phyloP scores from a whole-genome alignment of 495 filamentous ascomycete species.

The Penicillium roqueforti region DNA sequence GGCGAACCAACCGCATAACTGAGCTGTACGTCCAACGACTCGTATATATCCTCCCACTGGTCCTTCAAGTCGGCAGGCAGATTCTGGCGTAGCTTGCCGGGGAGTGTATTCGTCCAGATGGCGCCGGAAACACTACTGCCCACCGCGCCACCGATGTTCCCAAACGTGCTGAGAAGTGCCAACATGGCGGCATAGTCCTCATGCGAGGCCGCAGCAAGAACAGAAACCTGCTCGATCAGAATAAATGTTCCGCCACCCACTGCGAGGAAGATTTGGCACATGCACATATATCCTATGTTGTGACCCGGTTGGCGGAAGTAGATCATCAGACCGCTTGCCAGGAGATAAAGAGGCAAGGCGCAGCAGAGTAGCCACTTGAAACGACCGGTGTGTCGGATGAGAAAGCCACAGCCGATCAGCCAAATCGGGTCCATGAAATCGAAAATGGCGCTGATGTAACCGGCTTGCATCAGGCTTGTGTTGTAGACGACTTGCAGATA shows the following conservation, averaged over 20 bases:
- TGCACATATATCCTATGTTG: conserved; percentile 61
- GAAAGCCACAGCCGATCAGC: conserved; percentile 45
- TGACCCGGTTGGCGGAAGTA: conserved; percentile 57
- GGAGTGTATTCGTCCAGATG: conserved; percentile 55
- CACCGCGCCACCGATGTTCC: conserved; percentile 59
- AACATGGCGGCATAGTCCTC: conserved; percentile 49
- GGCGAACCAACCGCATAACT: conserved; percentile 48
- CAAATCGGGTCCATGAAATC: conserved; percentile 46
- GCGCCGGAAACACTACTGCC: conserved; percentile 50
- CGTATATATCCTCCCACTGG: conserved; percentile 15
- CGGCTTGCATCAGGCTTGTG: conserved; percentile 52
- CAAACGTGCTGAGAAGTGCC: conserved; percentile 49
- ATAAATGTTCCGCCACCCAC: conserved; percentile 58
- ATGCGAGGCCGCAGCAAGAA: conserved; percentile 60
- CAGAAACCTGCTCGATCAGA: conserved; percentile 63
- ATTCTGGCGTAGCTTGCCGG: conserved; percentile 45
- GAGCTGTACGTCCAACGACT: conserved; percentile 36
- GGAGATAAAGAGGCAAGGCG: conserved; percentile 56
- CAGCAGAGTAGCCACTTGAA: conserved; percentile 53
- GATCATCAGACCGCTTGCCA: conserved; percentile 58
- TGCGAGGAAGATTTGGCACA: conserved; percentile 72
- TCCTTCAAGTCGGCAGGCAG: conserved; percentile 47
- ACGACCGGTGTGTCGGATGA: conserved; percentile 51
- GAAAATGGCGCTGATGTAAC: conserved; percentile 52
- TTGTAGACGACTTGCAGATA: conserved; percentile 66